Evolutionary conservation across 2,329 filamentous ascomycete genomes (phyloP).

Genomic region (Pestalotiopsis sp.): DNA sequence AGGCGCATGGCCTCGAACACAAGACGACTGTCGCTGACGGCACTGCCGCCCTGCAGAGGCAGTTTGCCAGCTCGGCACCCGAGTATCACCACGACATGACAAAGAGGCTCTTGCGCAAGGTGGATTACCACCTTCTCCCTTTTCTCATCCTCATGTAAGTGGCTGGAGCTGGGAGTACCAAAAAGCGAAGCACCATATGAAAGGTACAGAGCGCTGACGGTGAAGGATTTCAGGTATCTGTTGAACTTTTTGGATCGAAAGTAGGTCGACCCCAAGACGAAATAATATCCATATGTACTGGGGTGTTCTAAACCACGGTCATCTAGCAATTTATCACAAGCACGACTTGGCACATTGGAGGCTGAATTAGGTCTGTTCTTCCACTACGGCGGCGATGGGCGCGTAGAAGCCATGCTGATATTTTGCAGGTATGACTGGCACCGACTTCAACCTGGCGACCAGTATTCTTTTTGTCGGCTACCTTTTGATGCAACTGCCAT

Average conservation of each 20-base stretch:
- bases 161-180: background rate
- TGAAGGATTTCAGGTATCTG: constrained; percentile 42
- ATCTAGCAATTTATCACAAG: constrained; percentile 53
- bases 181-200: background rate
- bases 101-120: constrained; percentile 47
- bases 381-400: background rate
- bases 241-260: constrained; percentile 57
- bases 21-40: constrained; percentile 2
- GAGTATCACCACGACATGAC: constrained; percentile 32
- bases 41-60: constrained; percentile 18
- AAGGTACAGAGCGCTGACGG: background rate
- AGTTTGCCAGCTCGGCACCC: constrained; percentile 28
- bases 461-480: constrained; percentile 62
- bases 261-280: constrained; percentile 20
- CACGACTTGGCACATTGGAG: constrained; percentile 56
- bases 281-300: background rate
- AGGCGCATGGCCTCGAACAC: constrained; percentile 9
- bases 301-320: background rate
- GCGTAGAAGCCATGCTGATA: background rate
- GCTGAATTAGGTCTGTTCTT: constrained; percentile 41
- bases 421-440: constrained; percentile 46
- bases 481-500: constrained; percentile 63
- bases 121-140: constrained; percentile 55
- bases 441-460: constrained; percentile 59
- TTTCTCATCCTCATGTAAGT: constrained; percentile 50